A percentile compares a stretch with the other conserved stretches of the same genome.
Conservation (phyloP, 306 rosid genomes). For the Cucurbita ficifolia region DNA sequence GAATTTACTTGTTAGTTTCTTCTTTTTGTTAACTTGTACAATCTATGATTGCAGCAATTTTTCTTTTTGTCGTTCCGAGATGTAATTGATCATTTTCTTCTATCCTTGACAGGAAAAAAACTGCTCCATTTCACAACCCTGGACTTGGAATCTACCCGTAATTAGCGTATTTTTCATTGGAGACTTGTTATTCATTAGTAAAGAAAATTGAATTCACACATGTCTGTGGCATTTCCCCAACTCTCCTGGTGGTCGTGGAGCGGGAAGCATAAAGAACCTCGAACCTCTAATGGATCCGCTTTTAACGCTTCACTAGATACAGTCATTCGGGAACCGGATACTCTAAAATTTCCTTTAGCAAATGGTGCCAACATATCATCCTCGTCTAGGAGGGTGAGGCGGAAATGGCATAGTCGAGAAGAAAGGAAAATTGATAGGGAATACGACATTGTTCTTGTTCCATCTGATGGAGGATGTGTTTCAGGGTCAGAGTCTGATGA, state of each 20-base stretch:
- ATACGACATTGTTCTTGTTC: slow-evolving; percentile 77
- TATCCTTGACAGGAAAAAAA: background rate
- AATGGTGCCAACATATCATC: slow-evolving; percentile 37
- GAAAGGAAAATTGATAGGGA: slow-evolving; percentile 71
- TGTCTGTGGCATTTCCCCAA: slow-evolving; percentile 75
- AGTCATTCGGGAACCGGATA: slow-evolving; percentile 51
- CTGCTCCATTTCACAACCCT: background rate
- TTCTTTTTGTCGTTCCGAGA: too few species aligned
- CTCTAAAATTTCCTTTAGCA: slow-evolving; percentile 52
- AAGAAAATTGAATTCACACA: slow-evolving; percentile 4
- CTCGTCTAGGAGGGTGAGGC: slow-evolving; percentile 59
- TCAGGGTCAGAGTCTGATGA: slow-evolving; percentile 80
- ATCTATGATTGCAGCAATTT: background rate
- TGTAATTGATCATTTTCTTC: too few species aligned
- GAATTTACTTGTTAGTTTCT: background rate
- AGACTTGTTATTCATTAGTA: background rate
- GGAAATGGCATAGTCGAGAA: slow-evolving; percentile 84
- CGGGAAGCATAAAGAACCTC: slow-evolving; percentile 66
- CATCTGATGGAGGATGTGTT: slow-evolving; percentile 83
- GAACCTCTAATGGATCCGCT: slow-evolving; percentile 36
- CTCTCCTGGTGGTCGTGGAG: slow-evolving; percentile 93
- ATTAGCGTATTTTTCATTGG: background rate
- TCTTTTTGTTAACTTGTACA: background rate
- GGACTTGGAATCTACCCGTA: background rate
- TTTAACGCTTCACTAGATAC: slow-evolving; percentile 39